Evolutionary conservation across 2,329 filamentous ascomycete genomes (phyloP), one percentile per base, ranked within the genome.

Genomic region (Aspergillus ibericus): DNA sequence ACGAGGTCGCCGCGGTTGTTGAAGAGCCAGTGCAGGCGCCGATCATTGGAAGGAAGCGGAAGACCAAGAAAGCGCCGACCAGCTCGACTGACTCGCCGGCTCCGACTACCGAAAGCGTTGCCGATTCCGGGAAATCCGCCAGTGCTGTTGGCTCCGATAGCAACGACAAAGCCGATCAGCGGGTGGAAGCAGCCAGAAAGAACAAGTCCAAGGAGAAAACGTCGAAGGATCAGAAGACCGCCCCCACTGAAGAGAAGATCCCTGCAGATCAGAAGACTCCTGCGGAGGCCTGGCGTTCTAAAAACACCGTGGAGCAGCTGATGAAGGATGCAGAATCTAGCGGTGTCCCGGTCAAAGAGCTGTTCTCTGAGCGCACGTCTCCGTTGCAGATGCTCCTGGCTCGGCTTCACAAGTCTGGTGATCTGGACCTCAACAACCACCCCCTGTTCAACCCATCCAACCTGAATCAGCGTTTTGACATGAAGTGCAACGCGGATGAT

Each of bases 41-140:
- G 0, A 87, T 88, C 44, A 73, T 87, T 58, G 84, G 84, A 20
- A 78, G 86, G 42, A 87, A 88, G 73, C 86, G 86, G 67, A 88
- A 82, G 63, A 78, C 79, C 22, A 82, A 80, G 70, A 81, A 81
- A 61, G 69, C 78, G 4, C 70, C 75, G 6, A 61, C 69, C 8
- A 63, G 58, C 40, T 66, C 65, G 13, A 58, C 66, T 20, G 71
- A 70, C 16, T 55, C 60, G 2, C 48, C 61, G 1, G 56, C 53
- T 20, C 40, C 55, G 12, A 32, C 59, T 2, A 56, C 64, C 6
- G 59, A 67, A n/a, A 56, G 34, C 44, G 15, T 38, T 3, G 8
- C 59, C 1, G 66, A 70, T 34, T 40, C 58, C 9, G 44, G 32
- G 7, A 71, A 66, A 40, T 52, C 68, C 16, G 42, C 58, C 18